Conservation (phyloP, 352 stramenopile species). For the Globisporangium okanoganense region DNA sequence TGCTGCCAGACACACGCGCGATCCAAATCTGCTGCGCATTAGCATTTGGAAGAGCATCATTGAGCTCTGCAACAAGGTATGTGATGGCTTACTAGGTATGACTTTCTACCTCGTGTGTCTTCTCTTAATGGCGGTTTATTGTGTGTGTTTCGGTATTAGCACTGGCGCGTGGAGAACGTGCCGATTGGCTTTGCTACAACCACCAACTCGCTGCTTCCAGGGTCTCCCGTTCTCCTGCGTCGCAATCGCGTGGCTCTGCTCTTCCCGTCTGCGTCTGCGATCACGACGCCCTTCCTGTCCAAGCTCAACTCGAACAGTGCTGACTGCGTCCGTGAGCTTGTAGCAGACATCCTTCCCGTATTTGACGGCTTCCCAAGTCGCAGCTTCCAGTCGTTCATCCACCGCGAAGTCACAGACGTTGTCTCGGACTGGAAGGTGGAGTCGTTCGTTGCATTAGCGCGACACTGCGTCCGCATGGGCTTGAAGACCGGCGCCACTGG, state of each 20-base stretch:
- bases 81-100: not conserved
- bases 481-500: slow-evolving; percentile 15
- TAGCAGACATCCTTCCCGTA: slow-evolving; percentile 50
- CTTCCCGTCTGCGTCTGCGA: slow-evolving; percentile 51
- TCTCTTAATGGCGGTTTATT: not conserved
- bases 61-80: slow-evolving; percentile 54
- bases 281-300: slow-evolving; percentile 42
- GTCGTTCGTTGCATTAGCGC: slow-evolving; percentile 60
- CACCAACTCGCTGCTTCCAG: slow-evolving; percentile 40
- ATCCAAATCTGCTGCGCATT: slow-evolving; percentile 37
- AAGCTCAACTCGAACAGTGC: slow-evolving; percentile 24
- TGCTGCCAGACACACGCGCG: slow-evolving; percentile 15
- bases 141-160: slow-evolving; percentile 11
- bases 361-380: slow-evolving; percentile 65
- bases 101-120: not conserved
- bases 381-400: slow-evolving; percentile 54
- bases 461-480: slow-evolving; percentile 54
- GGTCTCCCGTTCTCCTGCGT: slow-evolving; percentile 57
- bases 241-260: slow-evolving; percentile 66
- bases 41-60: slow-evolving; percentile 63
- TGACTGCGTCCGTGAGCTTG: slow-evolving; percentile 49
- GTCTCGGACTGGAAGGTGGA: slow-evolving; percentile 59
- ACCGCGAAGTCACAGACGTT: slow-evolving; percentile 57
- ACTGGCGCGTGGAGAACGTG: slow-evolving; percentile 66
- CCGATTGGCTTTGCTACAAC: slow-evolving; percentile 59